Conservation (phyloP, 805 yeast species). For the Zygotorulaspora florentina region DNA sequence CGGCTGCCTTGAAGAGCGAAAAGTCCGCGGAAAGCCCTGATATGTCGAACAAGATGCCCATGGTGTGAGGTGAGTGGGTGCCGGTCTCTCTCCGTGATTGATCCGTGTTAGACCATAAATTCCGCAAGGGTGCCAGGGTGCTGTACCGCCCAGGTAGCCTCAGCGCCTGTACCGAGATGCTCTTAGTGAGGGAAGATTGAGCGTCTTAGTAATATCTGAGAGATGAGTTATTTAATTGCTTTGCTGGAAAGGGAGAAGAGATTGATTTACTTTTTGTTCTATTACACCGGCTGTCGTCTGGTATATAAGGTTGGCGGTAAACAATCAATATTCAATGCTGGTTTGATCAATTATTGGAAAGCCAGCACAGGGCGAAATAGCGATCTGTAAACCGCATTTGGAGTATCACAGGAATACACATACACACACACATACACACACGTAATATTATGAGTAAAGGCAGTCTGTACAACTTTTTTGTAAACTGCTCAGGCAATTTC, state of each 20-base stretch:
- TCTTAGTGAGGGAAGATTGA: background rate
- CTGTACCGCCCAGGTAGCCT: background rate
- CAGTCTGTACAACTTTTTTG: constrained; percentile 6
- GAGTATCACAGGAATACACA: background rate
- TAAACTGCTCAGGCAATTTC: background rate
- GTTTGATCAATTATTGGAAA: background rate
- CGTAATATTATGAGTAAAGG: background rate
- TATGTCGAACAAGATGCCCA: too few species aligned
- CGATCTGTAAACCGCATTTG: background rate
- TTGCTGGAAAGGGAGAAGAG: background rate
- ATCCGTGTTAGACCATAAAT: background rate
- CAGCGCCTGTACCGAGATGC: background rate
- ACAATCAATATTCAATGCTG: too few species aligned
- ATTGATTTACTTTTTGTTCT: background rate
- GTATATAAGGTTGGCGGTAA: too few species aligned
- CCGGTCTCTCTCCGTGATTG: background rate
- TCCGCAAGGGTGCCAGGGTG: background rate
- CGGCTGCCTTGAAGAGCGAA: too few species aligned
- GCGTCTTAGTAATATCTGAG: background rate
- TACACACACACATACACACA: background rate
- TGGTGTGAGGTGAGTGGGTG: too few species aligned
- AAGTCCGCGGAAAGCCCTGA: too few species aligned
- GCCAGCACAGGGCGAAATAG: background rate
- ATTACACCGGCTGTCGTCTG: background rate
- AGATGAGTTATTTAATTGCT: constrained; percentile 1